Percentiles rank a stretch among this genome's conserved stretches.
Conservation (phyloP, 2,329 filamentous ascomycete genomes). For the Aspergillus japonicus region DNA sequence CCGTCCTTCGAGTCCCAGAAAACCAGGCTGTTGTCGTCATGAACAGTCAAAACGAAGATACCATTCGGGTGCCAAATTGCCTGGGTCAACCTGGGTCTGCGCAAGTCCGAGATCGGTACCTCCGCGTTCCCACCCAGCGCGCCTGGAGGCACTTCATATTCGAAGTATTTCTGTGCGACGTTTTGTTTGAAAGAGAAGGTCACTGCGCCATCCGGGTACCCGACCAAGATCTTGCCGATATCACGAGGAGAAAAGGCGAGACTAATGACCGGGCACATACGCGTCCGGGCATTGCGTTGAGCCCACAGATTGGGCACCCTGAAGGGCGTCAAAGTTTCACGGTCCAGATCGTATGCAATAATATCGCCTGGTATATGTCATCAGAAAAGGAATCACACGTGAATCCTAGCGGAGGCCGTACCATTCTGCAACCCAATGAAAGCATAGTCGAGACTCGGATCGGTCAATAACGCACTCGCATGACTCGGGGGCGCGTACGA, state of each 20-base stretch:
- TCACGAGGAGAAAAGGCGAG: slow-evolving; percentile 87
- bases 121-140: slow-evolving; percentile 77
- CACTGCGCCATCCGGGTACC: slow-evolving; percentile 83
- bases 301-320: slow-evolving; percentile 85
- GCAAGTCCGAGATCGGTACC: slow-evolving; percentile 58
- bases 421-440: slow-evolving; percentile 77
- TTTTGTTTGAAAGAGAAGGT: slow-evolving; percentile 96
- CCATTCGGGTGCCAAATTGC: slow-evolving; percentile 94
- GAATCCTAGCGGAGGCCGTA: slow-evolving; percentile 19
- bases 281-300: slow-evolving; percentile 66
- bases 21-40: slow-evolving; percentile 88
- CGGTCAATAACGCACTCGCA: slow-evolving; percentile 72
- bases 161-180: slow-evolving; percentile 71
- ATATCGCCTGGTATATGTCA: slow-evolving; percentile 61
- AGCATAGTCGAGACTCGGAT: slow-evolving; percentile 91
- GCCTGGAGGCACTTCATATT: slow-evolving; percentile 77
- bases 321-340: slow-evolving; percentile 72
- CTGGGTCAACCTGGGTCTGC: slow-evolving; percentile 74
- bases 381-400: not conserved
- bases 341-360: slow-evolving; percentile 88
- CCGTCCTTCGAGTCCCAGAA: slow-evolving; percentile 94
- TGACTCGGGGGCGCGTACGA: slow-evolving; percentile 74
- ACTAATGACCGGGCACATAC: slow-evolving; percentile 66
- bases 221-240: slow-evolving; percentile 85
- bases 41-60: slow-evolving; percentile 79